Conservation (phyloP, 345 rosid species). For the Alliaria petiolata region DNA sequence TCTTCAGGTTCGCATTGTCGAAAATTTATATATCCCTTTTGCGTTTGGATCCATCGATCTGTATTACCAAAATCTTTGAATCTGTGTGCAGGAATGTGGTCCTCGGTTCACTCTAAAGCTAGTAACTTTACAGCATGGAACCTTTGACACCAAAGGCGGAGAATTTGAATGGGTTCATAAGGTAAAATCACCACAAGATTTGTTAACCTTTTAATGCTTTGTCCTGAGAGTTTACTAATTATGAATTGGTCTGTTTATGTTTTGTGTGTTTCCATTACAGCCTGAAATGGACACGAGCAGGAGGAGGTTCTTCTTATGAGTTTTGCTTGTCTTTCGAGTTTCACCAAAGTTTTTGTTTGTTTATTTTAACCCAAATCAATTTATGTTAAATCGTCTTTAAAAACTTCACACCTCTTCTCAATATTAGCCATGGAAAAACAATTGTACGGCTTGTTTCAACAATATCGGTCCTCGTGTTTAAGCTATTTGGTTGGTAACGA, state of each 20-base stretch:
- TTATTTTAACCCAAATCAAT: neutral
- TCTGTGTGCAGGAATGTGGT: conserved; percentile 66
- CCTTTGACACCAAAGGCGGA: conserved; percentile 78
- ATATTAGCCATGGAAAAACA: neutral
- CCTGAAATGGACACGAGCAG: conserved; percentile 97
- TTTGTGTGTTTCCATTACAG: conserved; percentile 34
- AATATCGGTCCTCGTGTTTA: too few species aligned
- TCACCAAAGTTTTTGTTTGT: conserved; percentile 1
- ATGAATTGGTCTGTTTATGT: neutral
- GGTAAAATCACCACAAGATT: conserved; percentile 65
- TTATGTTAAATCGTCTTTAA: conserved; percentile 4
- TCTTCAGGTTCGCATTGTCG: conserved; percentile 57
- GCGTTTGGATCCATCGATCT: neutral
- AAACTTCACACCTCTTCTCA: neutral
- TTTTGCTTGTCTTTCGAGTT: too few species aligned
- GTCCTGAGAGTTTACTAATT: neutral
- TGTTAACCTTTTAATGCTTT: neutral
- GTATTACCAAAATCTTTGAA: neutral
- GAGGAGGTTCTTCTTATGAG: conserved; percentile 91
- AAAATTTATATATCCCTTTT: neutral
- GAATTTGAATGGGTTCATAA: conserved; percentile 98
- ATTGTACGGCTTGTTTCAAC: neutral
- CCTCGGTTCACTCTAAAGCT: conserved; percentile 86
- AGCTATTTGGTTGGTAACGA: too few species aligned
- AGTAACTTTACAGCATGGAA: conserved; percentile 80